A percentile compares a stretch with the other conserved stretches of the same genome.
phyloP scores from a whole-genome alignment of 345 rosid genomes.

The Microcos paniculata region DNA sequence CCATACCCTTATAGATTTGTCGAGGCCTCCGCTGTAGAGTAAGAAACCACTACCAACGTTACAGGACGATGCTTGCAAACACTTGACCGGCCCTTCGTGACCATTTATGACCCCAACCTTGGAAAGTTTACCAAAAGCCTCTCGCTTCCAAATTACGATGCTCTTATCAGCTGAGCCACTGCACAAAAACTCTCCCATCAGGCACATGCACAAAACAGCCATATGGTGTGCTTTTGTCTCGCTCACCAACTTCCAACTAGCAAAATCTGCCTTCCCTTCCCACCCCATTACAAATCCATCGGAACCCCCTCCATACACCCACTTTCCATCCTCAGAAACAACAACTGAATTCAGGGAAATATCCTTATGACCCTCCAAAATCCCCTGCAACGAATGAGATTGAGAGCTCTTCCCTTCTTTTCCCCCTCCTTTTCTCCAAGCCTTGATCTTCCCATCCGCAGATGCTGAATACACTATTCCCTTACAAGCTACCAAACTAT shows the following conservation, averaged over 20 bases:
- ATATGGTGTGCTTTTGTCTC: slow-evolving; percentile 69
- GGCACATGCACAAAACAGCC: slow-evolving; percentile 74
- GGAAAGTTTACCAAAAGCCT: slow-evolving; percentile 41
- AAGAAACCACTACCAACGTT: slow-evolving; percentile 65
- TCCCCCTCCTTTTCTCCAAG: slow-evolving; percentile 47
- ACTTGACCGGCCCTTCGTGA: slow-evolving; percentile 88
- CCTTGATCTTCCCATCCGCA: slow-evolving; percentile 85
- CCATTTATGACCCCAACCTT: slow-evolving; percentile 65
- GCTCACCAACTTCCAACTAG: slow-evolving; percentile 54
- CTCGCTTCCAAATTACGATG: slow-evolving; percentile 80
- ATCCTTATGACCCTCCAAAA: slow-evolving; percentile 72
- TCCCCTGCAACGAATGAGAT: slow-evolving; percentile 72
- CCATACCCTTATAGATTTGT: slow-evolving; percentile 90
- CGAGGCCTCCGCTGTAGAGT: slow-evolving; percentile 94
- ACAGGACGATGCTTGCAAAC: slow-evolving; percentile 69
- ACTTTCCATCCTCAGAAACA: slow-evolving; percentile 60
- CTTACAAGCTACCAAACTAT: slow-evolving; percentile 56
- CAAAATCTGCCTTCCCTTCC: slow-evolving; percentile 51
- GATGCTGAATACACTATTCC: slow-evolving; percentile 85
- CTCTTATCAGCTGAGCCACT: slow-evolving; percentile 94
- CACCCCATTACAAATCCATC: slow-evolving; percentile 89
- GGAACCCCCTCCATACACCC: slow-evolving; percentile 86
- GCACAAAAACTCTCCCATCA: slow-evolving; percentile 60
- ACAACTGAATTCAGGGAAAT: slow-evolving; percentile 72
- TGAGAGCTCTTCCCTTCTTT: slow-evolving; percentile 62